Conservation (phyloP, 331 rosid genomes). For the Spiraea crenata region DNA sequence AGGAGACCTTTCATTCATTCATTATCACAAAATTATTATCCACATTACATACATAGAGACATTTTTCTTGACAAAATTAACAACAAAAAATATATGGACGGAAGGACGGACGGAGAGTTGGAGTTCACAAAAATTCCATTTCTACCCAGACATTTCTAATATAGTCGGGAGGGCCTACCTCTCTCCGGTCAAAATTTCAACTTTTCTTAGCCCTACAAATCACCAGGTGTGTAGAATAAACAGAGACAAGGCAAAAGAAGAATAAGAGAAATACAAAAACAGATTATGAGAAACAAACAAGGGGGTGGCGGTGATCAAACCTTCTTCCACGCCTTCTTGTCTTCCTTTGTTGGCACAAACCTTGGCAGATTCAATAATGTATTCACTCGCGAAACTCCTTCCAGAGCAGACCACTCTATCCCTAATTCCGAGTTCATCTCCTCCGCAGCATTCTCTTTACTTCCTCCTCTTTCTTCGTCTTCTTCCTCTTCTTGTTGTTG, state of each 20-base stretch:
- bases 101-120: constrained; percentile 29
- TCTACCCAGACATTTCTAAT: constrained; percentile 74
- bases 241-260: constrained; percentile 24
- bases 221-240: constrained; percentile 28
- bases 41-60: constrained; percentile 13
- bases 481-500: constrained; percentile 1
- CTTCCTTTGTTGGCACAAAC: constrained; percentile 71
- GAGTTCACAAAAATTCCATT: constrained; percentile 53
- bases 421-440: constrained; percentile 46
- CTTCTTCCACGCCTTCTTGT: constrained; percentile 32
- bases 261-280: constrained; percentile 13
- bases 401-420: constrained; percentile 90
- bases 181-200: constrained; percentile 44
- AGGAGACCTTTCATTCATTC: constrained; percentile 3
- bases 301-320: constrained; percentile 14
- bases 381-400: constrained; percentile 97
- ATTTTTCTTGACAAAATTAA: neutral
- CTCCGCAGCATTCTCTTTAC: constrained; percentile 37
- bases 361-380: constrained; percentile 89
- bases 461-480: constrained; percentile 7
- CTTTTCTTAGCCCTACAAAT: constrained; percentile 24
- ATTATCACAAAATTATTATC: constrained; percentile 32
- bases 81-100: neutral
- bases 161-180: constrained; percentile 54
- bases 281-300: constrained; percentile 27